These are phyloP conservation scores for Calonectria henricotiae DNA, from an alignment of 2,329 filamentous ascomycete species.

Conservation along the genomic window DNA sequence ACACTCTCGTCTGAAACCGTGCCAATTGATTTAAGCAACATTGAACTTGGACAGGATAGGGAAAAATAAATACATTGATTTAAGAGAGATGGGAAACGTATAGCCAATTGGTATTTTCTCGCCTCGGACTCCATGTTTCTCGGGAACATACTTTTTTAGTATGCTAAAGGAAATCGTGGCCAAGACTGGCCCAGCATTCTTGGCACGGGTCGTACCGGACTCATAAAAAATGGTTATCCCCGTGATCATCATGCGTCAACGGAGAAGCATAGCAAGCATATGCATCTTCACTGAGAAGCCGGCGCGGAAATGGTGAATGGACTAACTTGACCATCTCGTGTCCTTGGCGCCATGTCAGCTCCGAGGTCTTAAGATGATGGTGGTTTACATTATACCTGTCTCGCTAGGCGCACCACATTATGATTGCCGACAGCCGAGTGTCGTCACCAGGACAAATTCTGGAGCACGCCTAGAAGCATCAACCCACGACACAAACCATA, in stretches of 20 bases:
- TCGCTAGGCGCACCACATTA: background rate
- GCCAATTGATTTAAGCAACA: background rate
- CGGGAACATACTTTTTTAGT: background rate
- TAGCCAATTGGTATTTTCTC: too few species aligned
- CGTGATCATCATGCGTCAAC: background rate
- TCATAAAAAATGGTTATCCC: background rate
- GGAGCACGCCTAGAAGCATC: background rate
- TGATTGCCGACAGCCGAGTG: background rate
- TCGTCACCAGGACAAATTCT: background rate
- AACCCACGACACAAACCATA: background rate
- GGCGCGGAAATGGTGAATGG: background rate
- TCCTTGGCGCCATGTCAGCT: slow-evolving; percentile 9
- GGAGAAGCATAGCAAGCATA: background rate
- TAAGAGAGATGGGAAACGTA: too few species aligned
- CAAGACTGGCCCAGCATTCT: background rate
- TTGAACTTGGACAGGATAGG: background rate
- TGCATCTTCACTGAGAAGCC: background rate
- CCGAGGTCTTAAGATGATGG: background rate
- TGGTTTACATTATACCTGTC: slow-evolving; percentile 1
- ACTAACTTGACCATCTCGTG: slow-evolving; percentile 3
- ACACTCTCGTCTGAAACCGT: background rate
- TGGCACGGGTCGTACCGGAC: slow-evolving; percentile 19
- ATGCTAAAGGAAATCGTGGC: background rate
- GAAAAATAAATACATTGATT: background rate
- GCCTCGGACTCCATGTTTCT: too few species aligned